Conservation (phyloP, 192 early-diverging fungal species). For the Kappamyces sp. region DNA sequence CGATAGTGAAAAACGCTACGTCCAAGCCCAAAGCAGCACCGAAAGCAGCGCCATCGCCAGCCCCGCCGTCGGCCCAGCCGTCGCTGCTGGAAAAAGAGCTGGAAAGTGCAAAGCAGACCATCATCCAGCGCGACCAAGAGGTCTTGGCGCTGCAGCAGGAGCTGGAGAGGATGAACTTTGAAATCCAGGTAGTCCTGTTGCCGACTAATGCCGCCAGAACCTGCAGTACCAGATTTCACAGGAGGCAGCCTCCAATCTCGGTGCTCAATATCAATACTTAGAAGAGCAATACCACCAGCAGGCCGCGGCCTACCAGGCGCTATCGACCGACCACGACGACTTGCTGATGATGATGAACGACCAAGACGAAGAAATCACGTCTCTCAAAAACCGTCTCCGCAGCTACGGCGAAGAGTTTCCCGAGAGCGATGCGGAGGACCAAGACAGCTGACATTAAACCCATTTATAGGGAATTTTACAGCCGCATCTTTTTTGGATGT, state of each 20-base stretch:
- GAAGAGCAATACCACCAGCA: constrained; percentile 20
- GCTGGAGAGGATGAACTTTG: constrained; percentile 12
- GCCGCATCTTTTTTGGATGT: too few species aligned
- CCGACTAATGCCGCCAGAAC: not conserved
- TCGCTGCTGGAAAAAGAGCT: too few species aligned
- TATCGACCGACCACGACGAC: constrained; percentile 77
- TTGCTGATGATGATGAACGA: constrained; percentile 77
- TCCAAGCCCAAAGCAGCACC: too few species aligned
- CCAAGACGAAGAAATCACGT: constrained; percentile 64
- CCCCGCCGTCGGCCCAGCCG: too few species aligned
- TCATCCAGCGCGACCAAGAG: too few species aligned
- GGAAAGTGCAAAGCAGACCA: too few species aligned
- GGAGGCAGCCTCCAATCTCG: not conserved
- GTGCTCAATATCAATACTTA: constrained; percentile 3
- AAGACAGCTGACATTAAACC: too few species aligned
- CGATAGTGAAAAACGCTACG: too few species aligned
- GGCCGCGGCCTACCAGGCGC: constrained; percentile 22
- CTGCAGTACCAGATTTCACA: not conserved
- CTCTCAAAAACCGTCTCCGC: constrained; percentile 46
- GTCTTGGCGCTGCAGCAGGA: not conserved
- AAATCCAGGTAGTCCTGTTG: constrained; percentile 1
- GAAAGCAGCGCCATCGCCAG: too few species aligned
- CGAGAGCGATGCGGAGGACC: constrained; percentile 22
- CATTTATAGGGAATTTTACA: too few species aligned
- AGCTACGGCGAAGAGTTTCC: constrained; percentile 47